These are phyloP conservation scores for Epichloe scottii DNA, from an alignment of 2,329 filamentous ascomycete genomes.

Conservation along the genomic window DNA sequence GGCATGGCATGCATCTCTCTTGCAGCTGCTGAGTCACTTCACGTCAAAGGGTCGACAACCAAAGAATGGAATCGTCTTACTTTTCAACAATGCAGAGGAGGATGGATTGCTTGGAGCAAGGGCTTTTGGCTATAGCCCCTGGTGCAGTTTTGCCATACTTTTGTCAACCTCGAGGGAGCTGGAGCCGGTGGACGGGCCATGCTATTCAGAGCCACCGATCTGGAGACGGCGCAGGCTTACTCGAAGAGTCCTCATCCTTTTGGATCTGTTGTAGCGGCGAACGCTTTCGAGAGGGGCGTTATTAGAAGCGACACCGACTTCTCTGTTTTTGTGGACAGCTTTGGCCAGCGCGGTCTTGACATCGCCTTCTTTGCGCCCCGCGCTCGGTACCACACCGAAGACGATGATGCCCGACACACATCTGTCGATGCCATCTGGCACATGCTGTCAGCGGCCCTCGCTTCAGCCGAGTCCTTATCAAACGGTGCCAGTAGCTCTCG, in stretches of 20 bases:
- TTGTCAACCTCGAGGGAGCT: constrained; percentile 89
- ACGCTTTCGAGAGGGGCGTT: constrained; percentile 69
- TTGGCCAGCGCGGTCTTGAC: constrained; percentile 79
- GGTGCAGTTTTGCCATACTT: constrained; percentile 68
- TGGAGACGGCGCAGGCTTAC: constrained; percentile 74
- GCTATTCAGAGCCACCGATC: constrained; percentile 78
- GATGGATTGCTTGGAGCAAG: constrained; percentile 80
- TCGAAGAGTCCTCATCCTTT: constrained; percentile 61
- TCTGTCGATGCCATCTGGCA: constrained; percentile 69
- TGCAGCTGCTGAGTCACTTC: constrained; percentile 82
- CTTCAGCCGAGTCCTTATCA: constrained; percentile 60
- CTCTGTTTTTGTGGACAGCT: constrained; percentile 61
- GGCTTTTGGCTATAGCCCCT: constrained; percentile 78
- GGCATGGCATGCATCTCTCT: constrained; percentile 81
- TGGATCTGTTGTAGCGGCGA: constrained; percentile 67
- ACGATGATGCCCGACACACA: constrained; percentile 75
- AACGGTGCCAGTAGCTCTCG: constrained; percentile 46
- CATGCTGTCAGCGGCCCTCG: constrained; percentile 77
- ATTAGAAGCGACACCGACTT: constrained; percentile 87
- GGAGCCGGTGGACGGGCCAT: constrained; percentile 82
- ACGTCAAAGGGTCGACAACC: constrained; percentile 59
- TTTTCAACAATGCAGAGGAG: constrained; percentile 94
- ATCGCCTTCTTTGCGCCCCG: constrained; percentile 84
- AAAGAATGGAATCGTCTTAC: constrained; percentile 64
- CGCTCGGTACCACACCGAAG: constrained; percentile 77